Evolutionary conservation across 495 filamentous ascomycete species (phyloP).

Genomic region (Pseudotulostoma volvatum): DNA sequence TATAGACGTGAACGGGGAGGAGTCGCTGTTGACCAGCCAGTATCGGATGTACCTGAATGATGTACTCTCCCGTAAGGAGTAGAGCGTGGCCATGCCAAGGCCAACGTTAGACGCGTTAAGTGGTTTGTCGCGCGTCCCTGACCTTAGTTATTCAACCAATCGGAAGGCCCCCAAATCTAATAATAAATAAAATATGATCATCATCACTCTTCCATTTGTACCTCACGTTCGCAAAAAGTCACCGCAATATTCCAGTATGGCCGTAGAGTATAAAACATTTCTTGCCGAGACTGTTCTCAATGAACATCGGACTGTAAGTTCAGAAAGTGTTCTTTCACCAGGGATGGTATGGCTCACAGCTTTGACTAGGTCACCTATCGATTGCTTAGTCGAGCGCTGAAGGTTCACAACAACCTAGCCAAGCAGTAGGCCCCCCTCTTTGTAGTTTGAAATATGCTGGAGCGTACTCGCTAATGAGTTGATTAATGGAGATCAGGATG

Average conservation of each 20-base stretch:
- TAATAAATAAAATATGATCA: too few relatives aligned
- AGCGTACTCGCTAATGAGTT: neutral
- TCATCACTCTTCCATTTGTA: too few relatives aligned
- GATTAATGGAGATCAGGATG: constrained; percentile 38
- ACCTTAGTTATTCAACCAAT: too few relatives aligned
- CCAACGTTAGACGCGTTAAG: constrained; percentile 37
- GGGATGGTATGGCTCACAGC: too few relatives aligned
- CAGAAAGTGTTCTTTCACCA: too few relatives aligned
- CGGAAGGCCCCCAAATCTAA: too few relatives aligned
- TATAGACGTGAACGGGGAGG: too few relatives aligned
- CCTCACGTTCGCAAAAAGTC: too few relatives aligned
- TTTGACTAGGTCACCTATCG: constrained; percentile 64
- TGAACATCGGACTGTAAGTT: constrained; percentile 55
- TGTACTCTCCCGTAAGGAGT: too few relatives aligned
- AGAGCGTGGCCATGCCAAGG: constrained; percentile 22
- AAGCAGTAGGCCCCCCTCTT: constrained; percentile 47
- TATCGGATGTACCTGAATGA: too few relatives aligned
- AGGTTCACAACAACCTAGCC: constrained; percentile 65
- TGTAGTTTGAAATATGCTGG: neutral
- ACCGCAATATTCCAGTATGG: too few relatives aligned
- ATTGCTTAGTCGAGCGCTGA: constrained; percentile 56
- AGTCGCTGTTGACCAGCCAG: too few relatives aligned
- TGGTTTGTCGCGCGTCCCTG: constrained; percentile 26
- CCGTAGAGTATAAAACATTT: constrained; percentile 47
- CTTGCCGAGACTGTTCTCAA: constrained; percentile 61